phyloP scores from a whole-genome alignment of 2,329 filamentous ascomycete genomes.

The Fusarium falciforme region DNA sequence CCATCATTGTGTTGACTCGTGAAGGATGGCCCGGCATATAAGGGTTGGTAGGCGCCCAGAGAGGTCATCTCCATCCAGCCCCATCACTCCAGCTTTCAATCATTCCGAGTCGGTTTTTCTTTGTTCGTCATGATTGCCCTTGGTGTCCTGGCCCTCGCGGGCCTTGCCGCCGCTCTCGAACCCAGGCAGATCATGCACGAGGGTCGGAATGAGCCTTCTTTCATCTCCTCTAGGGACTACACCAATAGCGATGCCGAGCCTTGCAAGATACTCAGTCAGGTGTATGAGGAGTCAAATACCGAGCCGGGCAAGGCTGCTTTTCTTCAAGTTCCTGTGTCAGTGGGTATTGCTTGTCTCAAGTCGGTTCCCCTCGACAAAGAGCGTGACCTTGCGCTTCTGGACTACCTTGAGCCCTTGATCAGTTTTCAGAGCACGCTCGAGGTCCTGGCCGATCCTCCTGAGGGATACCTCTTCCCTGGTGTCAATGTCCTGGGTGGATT shows the following conservation, averaged over 20 bases:
- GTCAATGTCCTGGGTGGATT: constrained; percentile 38
- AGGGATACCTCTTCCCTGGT: constrained; percentile 38
- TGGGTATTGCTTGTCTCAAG: constrained; percentile 40
- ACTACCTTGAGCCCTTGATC: constrained; percentile 35
- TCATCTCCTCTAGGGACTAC: constrained; percentile 29
- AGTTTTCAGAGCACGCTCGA: constrained; percentile 40
- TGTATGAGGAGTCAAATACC: constrained; percentile 21
- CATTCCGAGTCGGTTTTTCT: neutral
- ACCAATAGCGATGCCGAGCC: constrained; percentile 21
- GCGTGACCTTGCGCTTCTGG: constrained; percentile 37
- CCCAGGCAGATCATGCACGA: constrained; percentile 37
- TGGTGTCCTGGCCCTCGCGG: constrained; percentile 33
- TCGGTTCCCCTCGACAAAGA: constrained; percentile 41
- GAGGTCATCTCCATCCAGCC: neutral
- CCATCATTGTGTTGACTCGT: neutral
- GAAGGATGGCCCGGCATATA: constrained; percentile 20
- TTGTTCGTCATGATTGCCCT: constrained; percentile 30
- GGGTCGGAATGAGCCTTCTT: constrained; percentile 24
- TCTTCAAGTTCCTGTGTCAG: constrained; percentile 31
- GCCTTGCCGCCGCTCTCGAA: constrained; percentile 35
- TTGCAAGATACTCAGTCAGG: constrained; percentile 32
- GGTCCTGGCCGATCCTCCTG: constrained; percentile 34
- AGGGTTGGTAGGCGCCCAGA: constrained; percentile 12
- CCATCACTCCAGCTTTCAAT: neutral
- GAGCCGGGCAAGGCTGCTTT: constrained; percentile 6